Percentiles rank a stretch among this genome's conserved stretches.
These are phyloP conservation scores for Cryptococcus sp. DNA, from an alignment of 1,284 basidiomycete species.

Conservation along the genomic window DNA sequence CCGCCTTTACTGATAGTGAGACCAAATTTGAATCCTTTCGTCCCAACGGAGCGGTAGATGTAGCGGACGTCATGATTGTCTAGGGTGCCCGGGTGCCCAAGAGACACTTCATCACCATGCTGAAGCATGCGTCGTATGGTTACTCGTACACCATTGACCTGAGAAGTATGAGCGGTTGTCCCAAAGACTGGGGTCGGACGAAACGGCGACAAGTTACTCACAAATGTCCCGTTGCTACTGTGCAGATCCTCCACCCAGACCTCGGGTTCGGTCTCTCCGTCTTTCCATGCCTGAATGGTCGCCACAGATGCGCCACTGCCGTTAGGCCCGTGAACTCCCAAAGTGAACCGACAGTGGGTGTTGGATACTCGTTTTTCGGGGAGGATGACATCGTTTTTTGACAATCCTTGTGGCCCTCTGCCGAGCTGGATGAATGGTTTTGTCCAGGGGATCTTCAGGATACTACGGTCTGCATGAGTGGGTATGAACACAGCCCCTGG, in stretches of 20 bases:
- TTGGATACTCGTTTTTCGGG: constrained; percentile 46
- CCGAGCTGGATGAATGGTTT: constrained; percentile 41
- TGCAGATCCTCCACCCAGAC: constrained; percentile 64
- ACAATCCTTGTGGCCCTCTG: constrained; percentile 29
- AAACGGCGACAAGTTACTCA: constrained; percentile 50
- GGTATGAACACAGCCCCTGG: constrained; percentile 50
- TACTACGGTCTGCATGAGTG: constrained; percentile 35
- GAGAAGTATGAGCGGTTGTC: not conserved
- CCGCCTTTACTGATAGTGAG: constrained; percentile 31
- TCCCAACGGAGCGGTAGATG: constrained; percentile 44
- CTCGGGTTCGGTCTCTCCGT: constrained; percentile 52
- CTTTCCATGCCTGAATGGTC: constrained; percentile 29
- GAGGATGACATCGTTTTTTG: constrained; percentile 42
- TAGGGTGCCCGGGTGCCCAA: constrained; percentile 58
- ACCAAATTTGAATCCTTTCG: constrained; percentile 24
- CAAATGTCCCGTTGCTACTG: constrained; percentile 82
- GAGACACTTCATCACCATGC: constrained; percentile 77
- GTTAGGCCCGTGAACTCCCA: constrained; percentile 31
- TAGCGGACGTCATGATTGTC: constrained; percentile 55
- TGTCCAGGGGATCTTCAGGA: constrained; percentile 48
- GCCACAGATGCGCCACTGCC: constrained; percentile 16
- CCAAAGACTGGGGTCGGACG: not conserved
- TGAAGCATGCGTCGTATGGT: constrained; percentile 58
- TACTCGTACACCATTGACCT: constrained; percentile 71
- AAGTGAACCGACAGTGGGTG: constrained; percentile 41